Conservation (phyloP, 164 flowering plant genomes). For the Nymphaea thermarum region DNA sequence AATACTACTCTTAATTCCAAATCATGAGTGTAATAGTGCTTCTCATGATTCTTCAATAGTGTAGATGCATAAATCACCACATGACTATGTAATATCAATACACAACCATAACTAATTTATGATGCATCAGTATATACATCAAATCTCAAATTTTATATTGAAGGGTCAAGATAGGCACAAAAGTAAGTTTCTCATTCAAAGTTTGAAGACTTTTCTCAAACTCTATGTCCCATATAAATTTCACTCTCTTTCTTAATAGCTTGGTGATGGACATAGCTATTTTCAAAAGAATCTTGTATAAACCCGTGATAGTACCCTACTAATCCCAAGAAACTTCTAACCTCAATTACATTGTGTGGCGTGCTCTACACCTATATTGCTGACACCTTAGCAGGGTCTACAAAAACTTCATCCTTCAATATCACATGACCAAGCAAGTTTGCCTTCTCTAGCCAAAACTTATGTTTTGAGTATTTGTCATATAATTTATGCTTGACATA, state of each 20-base stretch:
- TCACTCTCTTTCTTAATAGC: neutral
- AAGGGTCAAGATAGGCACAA: too few relatives aligned
- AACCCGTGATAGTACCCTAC: neutral
- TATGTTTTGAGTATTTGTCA: too few relatives aligned
- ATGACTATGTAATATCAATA: too few relatives aligned
- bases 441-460: too few relatives aligned
- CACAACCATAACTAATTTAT: neutral
- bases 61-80: neutral
- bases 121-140: neutral
- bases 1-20: too few relatives aligned
- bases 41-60: neutral
- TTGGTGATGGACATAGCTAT: neutral
- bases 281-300: neutral
- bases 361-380: accelerated
- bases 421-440: neutral
- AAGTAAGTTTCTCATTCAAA: neutral
- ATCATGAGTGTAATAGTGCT: neutral
- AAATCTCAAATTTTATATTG: too few relatives aligned
- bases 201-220: neutral
- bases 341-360: neutral
- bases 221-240: neutral
- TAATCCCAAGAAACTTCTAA: neutral
- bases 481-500: too few relatives aligned
- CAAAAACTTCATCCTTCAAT: neutral
- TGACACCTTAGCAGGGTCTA: neutral